phyloP scores from a whole-genome alignment of 2,329 filamentous ascomycete species.

The Microsporum ferrugineum region DNA sequence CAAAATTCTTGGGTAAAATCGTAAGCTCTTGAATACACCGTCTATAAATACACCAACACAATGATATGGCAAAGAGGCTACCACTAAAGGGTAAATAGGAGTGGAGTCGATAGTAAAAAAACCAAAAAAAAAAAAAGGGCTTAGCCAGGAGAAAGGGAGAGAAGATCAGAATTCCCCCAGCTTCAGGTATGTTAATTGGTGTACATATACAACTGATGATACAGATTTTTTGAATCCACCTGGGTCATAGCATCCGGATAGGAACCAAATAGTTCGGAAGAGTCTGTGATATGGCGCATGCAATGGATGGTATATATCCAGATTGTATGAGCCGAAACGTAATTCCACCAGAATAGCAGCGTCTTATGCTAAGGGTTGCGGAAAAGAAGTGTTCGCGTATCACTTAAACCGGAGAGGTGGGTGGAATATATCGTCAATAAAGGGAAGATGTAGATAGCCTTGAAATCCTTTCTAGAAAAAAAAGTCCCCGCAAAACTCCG shows the following conservation, averaged over 20 bases:
- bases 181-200: not conserved
- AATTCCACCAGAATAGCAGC: not conserved
- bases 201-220: conserved; percentile 1
- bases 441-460: not conserved
- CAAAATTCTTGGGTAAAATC: not conserved
- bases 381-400: not conserved
- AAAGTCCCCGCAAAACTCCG: not conserved
- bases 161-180: not conserved
- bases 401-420: not conserved
- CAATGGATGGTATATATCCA: not conserved
- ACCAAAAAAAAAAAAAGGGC: not conserved
- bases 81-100: not conserved
- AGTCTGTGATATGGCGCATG: not conserved
- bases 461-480: not conserved
- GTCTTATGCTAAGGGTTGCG: not conserved
- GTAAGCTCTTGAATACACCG: not conserved
- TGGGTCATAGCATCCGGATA: too few species aligned
- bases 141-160: not conserved
- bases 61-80: not conserved
- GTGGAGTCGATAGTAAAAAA: not conserved
- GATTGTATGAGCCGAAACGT: not conserved
- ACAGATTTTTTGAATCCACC: not conserved
- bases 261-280: not conserved
- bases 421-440: not conserved
- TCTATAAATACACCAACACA: not conserved